Conservation (phyloP, 345 rosid genomes). For the Eucalyptus decipiens region DNA sequence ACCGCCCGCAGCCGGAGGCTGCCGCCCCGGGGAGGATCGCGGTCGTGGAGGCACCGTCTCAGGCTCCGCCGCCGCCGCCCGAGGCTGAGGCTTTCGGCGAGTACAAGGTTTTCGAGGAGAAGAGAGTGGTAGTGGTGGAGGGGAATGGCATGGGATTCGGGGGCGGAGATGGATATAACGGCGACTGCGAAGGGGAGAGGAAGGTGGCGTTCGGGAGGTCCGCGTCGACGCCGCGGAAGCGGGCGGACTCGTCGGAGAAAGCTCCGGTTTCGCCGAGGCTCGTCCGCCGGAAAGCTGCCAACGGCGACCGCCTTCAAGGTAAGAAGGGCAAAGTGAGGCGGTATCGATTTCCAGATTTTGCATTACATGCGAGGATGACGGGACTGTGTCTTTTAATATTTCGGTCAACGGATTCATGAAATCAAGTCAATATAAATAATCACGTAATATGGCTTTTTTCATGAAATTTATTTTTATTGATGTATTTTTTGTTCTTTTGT, state of each 20-base stretch:
- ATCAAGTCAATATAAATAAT: not conserved
- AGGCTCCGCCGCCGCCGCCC: not conserved
- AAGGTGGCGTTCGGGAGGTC: constrained; percentile 9
- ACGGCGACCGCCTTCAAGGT: not conserved
- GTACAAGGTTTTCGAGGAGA: not conserved
- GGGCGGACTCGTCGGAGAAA: constrained; percentile 13
- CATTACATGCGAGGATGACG: not conserved
- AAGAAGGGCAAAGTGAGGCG: not conserved
- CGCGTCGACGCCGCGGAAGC: constrained; percentile 2
- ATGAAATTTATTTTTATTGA: constrained; percentile 13
- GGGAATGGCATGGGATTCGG: not conserved
- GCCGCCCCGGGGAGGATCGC: not conserved
- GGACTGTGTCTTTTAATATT: not conserved
- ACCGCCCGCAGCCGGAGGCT: not conserved
- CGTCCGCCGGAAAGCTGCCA: constrained; percentile 17
- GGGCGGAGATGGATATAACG: not conserved
- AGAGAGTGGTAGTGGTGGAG: not conserved
- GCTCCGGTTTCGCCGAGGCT: constrained; percentile 35
- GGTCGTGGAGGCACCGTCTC: not conserved
- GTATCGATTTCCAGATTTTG: not conserved
- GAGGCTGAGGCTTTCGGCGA: not conserved
- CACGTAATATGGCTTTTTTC: not conserved
- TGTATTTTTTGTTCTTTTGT: no score
- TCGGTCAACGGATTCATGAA: not conserved
- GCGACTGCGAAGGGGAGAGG: not conserved